Conservation (phyloP, 176 grass and related monocot genomes). For the Musa acuminata region DNA sequence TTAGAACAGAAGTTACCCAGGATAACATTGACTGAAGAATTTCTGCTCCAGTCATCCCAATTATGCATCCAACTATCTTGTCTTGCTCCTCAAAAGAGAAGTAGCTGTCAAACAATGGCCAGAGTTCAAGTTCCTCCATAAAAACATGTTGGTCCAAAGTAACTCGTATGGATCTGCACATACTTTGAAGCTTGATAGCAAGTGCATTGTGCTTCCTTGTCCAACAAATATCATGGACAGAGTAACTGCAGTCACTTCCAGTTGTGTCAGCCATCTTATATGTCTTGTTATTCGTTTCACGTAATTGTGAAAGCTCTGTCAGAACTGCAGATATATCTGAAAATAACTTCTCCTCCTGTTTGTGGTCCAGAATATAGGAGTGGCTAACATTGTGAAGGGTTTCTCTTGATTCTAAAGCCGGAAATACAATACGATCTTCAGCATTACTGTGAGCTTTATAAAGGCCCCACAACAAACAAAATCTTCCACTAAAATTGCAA, state of each 20-base stretch:
- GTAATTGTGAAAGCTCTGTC: conserved; percentile 42
- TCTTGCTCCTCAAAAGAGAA: conserved; percentile 80
- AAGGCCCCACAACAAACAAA: conserved; percentile 76
- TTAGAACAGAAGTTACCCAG: conserved; percentile 75
- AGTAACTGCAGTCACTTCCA: background rate
- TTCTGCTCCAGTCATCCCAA: conserved; percentile 80
- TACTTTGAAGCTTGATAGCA: conserved; percentile 65
- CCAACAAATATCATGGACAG: conserved; percentile 39
- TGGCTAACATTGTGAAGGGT: conserved; percentile 72
- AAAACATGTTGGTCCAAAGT: conserved; percentile 72
- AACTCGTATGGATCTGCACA: conserved; percentile 69
- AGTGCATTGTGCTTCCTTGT: conserved; percentile 52
- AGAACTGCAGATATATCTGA: conserved; percentile 52
- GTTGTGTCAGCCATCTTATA: conserved; percentile 1
- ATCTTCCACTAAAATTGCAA: conserved; percentile 61
- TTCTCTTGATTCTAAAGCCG: conserved; percentile 79
- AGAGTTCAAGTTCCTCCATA: conserved; percentile 76
- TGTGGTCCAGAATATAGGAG: conserved; percentile 81
- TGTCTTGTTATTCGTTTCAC: conserved; percentile 25
- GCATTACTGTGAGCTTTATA: conserved; percentile 87
- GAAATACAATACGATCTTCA: conserved; percentile 77
- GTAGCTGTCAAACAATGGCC: conserved; percentile 76
- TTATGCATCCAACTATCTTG: conserved; percentile 71
- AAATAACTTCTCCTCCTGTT: conserved; percentile 76
- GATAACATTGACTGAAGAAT: conserved; percentile 89